Percentiles rank a stretch among this genome's conserved stretches.
Conservation (phyloP, 768 basidiomycete genomes). For the Mrakia blollopis region DNA sequence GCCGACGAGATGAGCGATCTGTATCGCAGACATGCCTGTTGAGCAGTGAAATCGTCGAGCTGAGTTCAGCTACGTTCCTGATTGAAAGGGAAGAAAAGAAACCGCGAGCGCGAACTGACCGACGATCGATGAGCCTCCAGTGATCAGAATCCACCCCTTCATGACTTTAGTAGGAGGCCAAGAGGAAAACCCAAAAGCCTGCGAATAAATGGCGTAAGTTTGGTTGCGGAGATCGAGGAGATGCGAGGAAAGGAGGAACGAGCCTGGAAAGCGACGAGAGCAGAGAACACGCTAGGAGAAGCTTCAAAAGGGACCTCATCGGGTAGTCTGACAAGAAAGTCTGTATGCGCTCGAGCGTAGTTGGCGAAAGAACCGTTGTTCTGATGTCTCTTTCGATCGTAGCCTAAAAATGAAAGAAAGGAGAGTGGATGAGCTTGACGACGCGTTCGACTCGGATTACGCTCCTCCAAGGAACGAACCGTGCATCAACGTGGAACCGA, state of each 20-base stretch:
- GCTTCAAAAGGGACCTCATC: neutral
- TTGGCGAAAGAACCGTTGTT: neutral
- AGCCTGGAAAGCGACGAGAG: neutral
- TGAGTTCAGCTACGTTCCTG: neutral
- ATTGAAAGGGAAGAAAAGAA: too few relatives aligned
- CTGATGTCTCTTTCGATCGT: neutral
- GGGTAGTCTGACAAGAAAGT: neutral
- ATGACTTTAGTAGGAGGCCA: neutral
- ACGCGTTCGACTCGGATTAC: neutral
- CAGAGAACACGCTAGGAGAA: neutral
- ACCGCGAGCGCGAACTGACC: neutral
- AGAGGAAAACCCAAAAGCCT: neutral
- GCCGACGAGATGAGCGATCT: neutral
- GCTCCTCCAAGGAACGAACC: neutral
- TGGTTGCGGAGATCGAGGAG: neutral
- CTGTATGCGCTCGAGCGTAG: neutral
- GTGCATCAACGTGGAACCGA: neutral
- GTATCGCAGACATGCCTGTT: constrained; percentile 9
- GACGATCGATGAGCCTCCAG: neutral
- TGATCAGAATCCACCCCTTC: neutral
- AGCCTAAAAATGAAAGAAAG: neutral
- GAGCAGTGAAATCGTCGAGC: neutral
- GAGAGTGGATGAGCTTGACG: neutral
- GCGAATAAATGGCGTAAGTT: neutral
- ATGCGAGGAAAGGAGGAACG: neutral